These are phyloP conservation scores for Monosporozyma unispora DNA, from an alignment of 805 yeast species.

Conservation along the genomic window DNA sequence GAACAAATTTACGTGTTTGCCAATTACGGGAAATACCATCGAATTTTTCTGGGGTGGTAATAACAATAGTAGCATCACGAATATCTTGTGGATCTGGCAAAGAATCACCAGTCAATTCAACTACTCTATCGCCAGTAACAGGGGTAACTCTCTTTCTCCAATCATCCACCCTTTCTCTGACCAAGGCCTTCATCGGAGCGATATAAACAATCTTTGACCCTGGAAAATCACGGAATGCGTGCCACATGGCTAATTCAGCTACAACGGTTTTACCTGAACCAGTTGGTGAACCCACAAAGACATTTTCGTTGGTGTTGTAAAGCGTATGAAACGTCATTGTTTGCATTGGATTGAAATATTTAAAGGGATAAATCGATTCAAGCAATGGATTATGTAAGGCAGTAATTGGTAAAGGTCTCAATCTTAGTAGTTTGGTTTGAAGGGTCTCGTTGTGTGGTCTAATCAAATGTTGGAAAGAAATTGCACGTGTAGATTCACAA, in stretches of 20 bases:
- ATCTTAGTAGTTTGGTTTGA: constrained; percentile 65
- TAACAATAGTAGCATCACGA: constrained; percentile 73
- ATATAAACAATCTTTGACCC: constrained; percentile 81
- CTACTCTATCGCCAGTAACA: constrained; percentile 79
- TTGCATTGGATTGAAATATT: constrained; percentile 96
- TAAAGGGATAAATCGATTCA: constrained; percentile 68
- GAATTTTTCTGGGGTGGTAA: constrained; percentile 95
- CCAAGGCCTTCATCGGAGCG: constrained; percentile 89
- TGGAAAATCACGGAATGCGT: constrained; percentile 78
- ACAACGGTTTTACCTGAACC: constrained; percentile 98
- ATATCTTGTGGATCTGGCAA: constrained; percentile 78
- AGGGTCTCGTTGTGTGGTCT: constrained; percentile 82
- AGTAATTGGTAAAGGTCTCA: constrained; percentile 78
- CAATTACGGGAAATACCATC: constrained; percentile 90
- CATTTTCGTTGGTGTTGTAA: constrained; percentile 69
- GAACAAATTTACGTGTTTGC: constrained; percentile 79
- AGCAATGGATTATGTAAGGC: constrained; percentile 64
- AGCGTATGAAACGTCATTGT: constrained; percentile 91
- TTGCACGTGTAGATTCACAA: constrained; percentile 61
- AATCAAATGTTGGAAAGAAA: constrained; percentile 84
- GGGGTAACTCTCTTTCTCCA: constrained; percentile 75
- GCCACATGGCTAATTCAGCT: constrained; percentile 96
- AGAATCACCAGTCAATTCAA: constrained; percentile 93
- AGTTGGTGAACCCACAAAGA: constrained; percentile 94
- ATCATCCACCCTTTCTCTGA: constrained; percentile 93